These are phyloP conservation scores for Tetramitus jugosus DNA, from an alignment of 208 protist species.

Conservation along the genomic window DNA sequence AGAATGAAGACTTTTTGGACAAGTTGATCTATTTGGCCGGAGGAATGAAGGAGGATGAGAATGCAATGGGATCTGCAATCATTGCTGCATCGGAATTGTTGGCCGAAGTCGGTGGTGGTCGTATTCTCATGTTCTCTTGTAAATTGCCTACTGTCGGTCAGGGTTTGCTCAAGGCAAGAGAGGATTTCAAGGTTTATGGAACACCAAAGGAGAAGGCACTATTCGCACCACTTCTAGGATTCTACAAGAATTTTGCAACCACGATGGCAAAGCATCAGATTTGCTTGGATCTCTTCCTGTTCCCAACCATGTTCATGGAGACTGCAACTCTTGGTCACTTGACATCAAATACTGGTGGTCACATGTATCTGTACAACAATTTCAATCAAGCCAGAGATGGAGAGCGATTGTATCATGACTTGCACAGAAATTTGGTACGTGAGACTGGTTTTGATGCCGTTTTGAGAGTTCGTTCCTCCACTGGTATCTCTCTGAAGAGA, in stretches of 20 bases:
- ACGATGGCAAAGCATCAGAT: not conserved
- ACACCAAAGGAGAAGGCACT: constrained; percentile 6
- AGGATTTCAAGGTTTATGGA: not conserved
- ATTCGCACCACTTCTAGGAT: not conserved
- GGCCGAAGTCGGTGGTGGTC: not conserved
- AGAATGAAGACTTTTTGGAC: not conserved
- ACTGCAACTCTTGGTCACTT: not conserved
- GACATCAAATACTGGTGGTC: not conserved
- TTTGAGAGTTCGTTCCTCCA: constrained; percentile 71
- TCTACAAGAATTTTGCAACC: constrained; percentile 1
- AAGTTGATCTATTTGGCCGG: not conserved
- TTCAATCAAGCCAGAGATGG: not conserved
- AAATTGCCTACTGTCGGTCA: not conserved
- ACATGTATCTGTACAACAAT: constrained; percentile 1
- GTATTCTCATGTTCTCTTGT: not conserved
- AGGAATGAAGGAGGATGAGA: not conserved
- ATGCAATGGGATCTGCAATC: not conserved
- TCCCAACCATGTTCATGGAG: not conserved
- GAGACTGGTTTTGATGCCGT: constrained; percentile 77
- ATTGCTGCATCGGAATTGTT: not conserved
- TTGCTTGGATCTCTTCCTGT: not conserved
- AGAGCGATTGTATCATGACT: not conserved
- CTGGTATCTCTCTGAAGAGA: constrained; percentile 58
- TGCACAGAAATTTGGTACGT: constrained; percentile 31
- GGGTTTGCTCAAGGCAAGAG: not conserved